A percentile compares a stretch with the other conserved stretches of the same genome.
Evolutionary conservation across 805 yeast genomes (phyloP).

Genomic region (Saturnispora serradocipensis): DNA sequence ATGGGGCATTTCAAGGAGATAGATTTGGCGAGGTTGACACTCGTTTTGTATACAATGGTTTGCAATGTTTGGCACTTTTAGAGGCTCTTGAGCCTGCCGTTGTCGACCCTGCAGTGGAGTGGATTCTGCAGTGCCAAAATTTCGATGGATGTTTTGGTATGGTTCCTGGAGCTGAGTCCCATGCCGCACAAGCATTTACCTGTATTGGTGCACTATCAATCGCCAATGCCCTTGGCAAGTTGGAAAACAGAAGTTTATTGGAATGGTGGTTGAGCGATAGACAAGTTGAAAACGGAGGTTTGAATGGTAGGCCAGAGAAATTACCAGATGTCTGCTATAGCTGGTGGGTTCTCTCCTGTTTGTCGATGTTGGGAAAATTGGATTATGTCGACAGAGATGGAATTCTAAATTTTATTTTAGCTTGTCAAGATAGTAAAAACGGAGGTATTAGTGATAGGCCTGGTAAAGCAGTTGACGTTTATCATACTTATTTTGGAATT

Average conservation of each 20-base stretch:
- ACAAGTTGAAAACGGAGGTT: constrained; percentile 80
- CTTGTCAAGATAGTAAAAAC: constrained; percentile 61
- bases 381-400: constrained; percentile 70
- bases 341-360: constrained; percentile 90
- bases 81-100: constrained; percentile 44
- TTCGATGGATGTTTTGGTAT: constrained; percentile 96
- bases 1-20: constrained; percentile 87
- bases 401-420: constrained; percentile 57
- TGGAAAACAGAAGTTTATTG: constrained; percentile 37
- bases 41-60: constrained; percentile 76
- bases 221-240: constrained; percentile 42
- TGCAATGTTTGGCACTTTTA: constrained; percentile 63
- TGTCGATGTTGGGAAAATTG: constrained; percentile 54
- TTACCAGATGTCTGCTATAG: constrained; percentile 95
- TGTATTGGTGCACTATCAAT: constrained; percentile 78
- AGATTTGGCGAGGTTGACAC: constrained; percentile 88
- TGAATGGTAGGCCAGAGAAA: constrained; percentile 94
- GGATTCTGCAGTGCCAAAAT: constrained; percentile 63
- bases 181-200: constrained; percentile 85
- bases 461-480: constrained; percentile 86
- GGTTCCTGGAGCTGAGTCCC: constrained; percentile 92
- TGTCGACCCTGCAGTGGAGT: constrained; percentile 51
- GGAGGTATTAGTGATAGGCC: constrained; percentile 95
- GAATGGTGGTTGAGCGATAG: constrained; percentile 90
- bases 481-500: constrained; percentile 84